Evolutionary conservation across 1,139 yeast genomes (phyloP).

Genomic region (Nakaseomyces glabratus): DNA sequence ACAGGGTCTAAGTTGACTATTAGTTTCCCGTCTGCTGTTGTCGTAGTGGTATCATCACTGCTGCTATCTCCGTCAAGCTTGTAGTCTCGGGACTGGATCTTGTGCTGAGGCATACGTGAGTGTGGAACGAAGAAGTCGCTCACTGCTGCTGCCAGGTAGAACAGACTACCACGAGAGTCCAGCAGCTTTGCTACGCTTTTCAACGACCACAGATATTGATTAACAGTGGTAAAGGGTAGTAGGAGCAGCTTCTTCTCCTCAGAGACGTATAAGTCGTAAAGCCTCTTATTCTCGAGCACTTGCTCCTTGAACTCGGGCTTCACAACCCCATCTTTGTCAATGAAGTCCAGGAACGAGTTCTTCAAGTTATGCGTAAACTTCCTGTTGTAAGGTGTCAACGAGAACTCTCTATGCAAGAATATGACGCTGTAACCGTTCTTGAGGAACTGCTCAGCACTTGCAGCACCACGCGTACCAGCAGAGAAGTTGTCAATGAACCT

Average conservation of each 20-base stretch:
- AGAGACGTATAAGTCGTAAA: conserved; percentile 49
- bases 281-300: conserved; percentile 55
- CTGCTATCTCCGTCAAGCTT: conserved; percentile 6
- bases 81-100: conserved; percentile 74
- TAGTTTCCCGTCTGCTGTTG: conserved; percentile 48
- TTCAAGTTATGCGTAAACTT: conserved; percentile 73
- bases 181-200: conserved; percentile 56
- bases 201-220: conserved; percentile 82
- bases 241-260: conserved; percentile 39
- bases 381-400: conserved; percentile 82
- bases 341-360: conserved; percentile 75
- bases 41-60: conserved; percentile 13
- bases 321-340: conserved; percentile 48
- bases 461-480: conserved; percentile 97
- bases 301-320: conserved; percentile 51
- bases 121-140: conserved; percentile 91
- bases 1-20: conserved; percentile 88
- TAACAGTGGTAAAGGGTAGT: conserved; percentile 89
- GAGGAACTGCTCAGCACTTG: conserved; percentile 85
- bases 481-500: conserved; percentile 93
- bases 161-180: conserved; percentile 52
- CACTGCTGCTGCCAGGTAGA: conserved; percentile 94
- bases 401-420: conserved; percentile 84
- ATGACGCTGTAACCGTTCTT: conserved; percentile 85
- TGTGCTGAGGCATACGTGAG: conserved; percentile 80